Percentiles rank a stretch among this genome's conserved stretches.
These are phyloP conservation scores for Paulinella micropora DNA, from an alignment of 78 protist genomes.

Conservation along the genomic window DNA sequence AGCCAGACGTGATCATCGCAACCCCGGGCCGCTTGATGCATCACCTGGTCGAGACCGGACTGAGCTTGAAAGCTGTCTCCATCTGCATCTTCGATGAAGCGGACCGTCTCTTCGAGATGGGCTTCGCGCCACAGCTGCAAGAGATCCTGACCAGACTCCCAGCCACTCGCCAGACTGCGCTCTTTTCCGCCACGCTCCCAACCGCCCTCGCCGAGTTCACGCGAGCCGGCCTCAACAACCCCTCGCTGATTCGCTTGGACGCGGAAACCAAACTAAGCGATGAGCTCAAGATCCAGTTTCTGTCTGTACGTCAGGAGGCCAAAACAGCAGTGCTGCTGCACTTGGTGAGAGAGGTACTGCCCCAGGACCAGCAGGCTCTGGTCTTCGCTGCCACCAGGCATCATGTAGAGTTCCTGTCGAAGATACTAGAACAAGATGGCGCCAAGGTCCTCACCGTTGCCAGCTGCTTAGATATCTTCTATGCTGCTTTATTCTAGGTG, in stretches of 20 bases:
- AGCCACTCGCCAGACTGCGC: constrained; percentile 61
- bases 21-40: constrained; percentile 96
- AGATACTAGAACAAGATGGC: too few relatives aligned
- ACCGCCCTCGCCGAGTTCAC: constrained; percentile 66
- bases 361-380: constrained; percentile 49
- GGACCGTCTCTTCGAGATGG: constrained; percentile 93
- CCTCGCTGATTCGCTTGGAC: constrained; percentile 66
- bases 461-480: too few relatives aligned
- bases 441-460: too few relatives aligned
- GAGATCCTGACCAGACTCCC: constrained; percentile 57
- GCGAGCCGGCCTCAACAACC: constrained; percentile 31
- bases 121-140: constrained; percentile 56
- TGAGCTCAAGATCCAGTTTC: constrained; percentile 30
- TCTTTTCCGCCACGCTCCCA: constrained; percentile 94
- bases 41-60: constrained; percentile 55
- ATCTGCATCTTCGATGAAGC: constrained; percentile 87
- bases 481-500: neutral
- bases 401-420: constrained; percentile 55
- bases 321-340: neutral
- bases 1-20: constrained; percentile 85
- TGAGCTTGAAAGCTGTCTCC: constrained; percentile 33
- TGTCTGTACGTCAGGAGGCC: neutral
- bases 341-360: constrained; percentile 7
- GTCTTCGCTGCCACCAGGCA: constrained; percentile 78
- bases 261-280: constrained; percentile 68